Evolutionary conservation across 257 asterid genomes (phyloP), one percentile per base, ranked within the genome.

Genomic region (Nyctanthes arbortristis): DNA sequence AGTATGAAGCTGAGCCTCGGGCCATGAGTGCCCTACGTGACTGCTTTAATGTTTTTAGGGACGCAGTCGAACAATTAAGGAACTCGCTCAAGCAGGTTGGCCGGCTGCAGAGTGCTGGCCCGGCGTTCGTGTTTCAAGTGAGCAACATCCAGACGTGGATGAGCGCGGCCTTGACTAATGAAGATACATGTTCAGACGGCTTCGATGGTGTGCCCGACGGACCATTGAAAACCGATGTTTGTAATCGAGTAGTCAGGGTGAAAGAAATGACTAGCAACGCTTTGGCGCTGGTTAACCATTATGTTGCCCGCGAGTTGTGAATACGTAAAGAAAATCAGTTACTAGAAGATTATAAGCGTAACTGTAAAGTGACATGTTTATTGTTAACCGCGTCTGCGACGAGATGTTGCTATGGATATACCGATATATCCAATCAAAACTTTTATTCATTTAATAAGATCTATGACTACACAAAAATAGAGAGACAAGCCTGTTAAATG

Each of bases 151-250:
- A 75, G 77, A 84, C 88, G 25, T 80, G 85, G 86, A 76, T 78
- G 80, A 84, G 88, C 31, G 84, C 86, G 0, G 84, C 86, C 9
- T 63, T 80, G 74, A 78, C 79, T 1, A 70, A 78, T 10, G 86
- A 78, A 64, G 84, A 84, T 66, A 84, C 86, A 30, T 84, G 88
- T 29, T 73, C 79, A 5, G 88, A 84, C 6, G 84, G 88, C 24
- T 83, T 83, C 28, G 74, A 68, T 4, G 88, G 75, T 18, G 67
- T 77, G 18, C 62, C 70, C 7, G 80, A 70, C 4, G 70, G 69
- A 0, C 74, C 76, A 11, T 16, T 69, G 56, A 84, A 75, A 65
- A 10, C 49, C 0, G 77, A 78, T 37, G 82, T 78, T 5, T 65
- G 54, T 35, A 60, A 58, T 68, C 77, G 75, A 13, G 78, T 70